Evolutionary conservation across 768 basidiomycete genomes (phyloP), one percentile per base, ranked within the genome.

Genomic region (Podaxis sp.): DNA sequence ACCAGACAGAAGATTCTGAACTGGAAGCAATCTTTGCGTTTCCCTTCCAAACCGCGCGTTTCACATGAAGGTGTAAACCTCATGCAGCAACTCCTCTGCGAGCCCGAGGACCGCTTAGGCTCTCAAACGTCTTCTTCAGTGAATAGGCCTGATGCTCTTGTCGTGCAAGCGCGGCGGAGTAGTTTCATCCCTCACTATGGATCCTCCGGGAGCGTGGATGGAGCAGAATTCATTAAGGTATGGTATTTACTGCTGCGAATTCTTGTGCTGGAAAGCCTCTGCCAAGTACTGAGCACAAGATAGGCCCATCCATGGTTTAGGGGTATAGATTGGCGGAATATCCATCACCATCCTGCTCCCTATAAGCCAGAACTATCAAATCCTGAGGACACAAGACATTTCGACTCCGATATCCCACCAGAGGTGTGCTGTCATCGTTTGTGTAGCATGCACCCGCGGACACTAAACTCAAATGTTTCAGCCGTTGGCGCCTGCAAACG

Each of bases 1-100:
- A 98, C 95, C 57, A 83, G 95, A 62, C 93, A 97, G 78, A 98
- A 96, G 80, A 98, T 98, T 73, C 78, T 98, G 68, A 95, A 95
- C 77, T 98, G 95, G 95, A 88, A 87, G 63, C 88, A 89, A 71
- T 84, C 89, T 25, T 81, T 98, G 65, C 88, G 89, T 62, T 98
- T 98, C 74, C 94, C 95, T 4, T 74, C 77, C 27, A 84, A 87
- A 63, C 94, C 94, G 62, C 84, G 81, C 61, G 88, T 95, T 60
- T 94, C 94, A 54, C 85, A 86, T 70, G 92, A 93, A 74, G 95
- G 89, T 55, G 82, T 92, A 63, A 88, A 88, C 76, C 78, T 98
- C 68, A 91, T 98, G 84, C 83, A 89, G 68, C 87, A 86, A 65
- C 81, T 98, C 25, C 85, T 98, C 35, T 98, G 96, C 72, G 96